Conservation (phyloP, 108 stramenopile species). For the Nitzschia putrida region DNA sequence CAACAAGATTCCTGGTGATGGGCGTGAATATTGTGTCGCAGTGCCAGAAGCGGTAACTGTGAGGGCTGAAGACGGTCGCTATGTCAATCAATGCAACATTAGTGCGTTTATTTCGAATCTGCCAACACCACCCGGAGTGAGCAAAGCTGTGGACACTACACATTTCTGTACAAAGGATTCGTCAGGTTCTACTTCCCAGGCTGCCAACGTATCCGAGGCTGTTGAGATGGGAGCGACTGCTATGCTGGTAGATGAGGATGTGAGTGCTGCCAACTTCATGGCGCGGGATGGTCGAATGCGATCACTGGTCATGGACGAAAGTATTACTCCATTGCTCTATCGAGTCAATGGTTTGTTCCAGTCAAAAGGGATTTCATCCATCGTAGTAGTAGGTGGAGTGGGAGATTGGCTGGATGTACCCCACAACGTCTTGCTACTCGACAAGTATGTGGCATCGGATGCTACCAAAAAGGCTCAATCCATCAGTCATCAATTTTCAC, state of each 20-base stretch:
- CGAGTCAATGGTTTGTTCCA: conserved; percentile 81
- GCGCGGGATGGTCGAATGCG: conserved; percentile 92
- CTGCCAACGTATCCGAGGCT: conserved; percentile 88
- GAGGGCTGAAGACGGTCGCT: conserved; percentile 93
- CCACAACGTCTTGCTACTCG: conserved; percentile 84
- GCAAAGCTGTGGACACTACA: conserved; percentile 48
- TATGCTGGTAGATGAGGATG: conserved; percentile 93
- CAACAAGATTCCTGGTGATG: conserved; percentile 90
- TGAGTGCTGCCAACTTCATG: conserved; percentile 96
- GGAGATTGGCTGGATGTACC: conserved; percentile 97
- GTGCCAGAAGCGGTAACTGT: conserved; percentile 79
- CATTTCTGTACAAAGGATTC: conserved; percentile 86
- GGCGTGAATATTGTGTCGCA: conserved; percentile 85
- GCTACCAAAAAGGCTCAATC: conserved; percentile 79
- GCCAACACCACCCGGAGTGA: conserved; percentile 49
- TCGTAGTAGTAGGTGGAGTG: conserved; percentile 96
- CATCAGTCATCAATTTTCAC: conserved; percentile 81
- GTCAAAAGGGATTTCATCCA: conserved; percentile 74
- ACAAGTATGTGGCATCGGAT: conserved; percentile 85
- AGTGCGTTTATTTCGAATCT: conserved; percentile 91
- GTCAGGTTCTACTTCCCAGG: conserved; percentile 90
- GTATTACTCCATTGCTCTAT: conserved; percentile 92
- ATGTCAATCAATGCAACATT: conserved; percentile 85
- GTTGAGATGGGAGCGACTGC: conserved; percentile 83
- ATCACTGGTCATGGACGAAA: conserved; percentile 89